Percentiles rank a stretch among this genome's conserved stretches.
Evolutionary conservation across 1,284 basidiomycete genomes (phyloP).

Genomic region (Fomitopsis pinicola): DNA sequence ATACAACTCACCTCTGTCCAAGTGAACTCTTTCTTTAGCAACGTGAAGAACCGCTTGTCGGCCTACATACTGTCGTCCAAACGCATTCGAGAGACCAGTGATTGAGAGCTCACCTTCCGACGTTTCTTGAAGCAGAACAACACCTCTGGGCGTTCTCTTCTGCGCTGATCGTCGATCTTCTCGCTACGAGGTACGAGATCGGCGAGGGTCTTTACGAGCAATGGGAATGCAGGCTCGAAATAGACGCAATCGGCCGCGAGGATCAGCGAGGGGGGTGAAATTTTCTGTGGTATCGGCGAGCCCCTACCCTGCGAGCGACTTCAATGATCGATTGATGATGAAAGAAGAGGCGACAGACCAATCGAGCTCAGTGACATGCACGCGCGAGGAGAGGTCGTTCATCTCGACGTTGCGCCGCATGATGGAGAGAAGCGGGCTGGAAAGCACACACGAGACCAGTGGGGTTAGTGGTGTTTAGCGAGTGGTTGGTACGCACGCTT

Average conservation of each 20-base stretch:
- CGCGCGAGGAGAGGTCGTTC: conserved; percentile 51
- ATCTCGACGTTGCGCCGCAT: conserved; percentile 69
- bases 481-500: conserved; percentile 57
- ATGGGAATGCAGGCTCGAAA: conserved; percentile 90
- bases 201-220: conserved; percentile 78
- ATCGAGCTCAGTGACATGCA: conserved; percentile 69
- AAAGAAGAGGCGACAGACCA: conserved; percentile 47
- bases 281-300: conserved; percentile 36
- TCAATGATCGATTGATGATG: conserved; percentile 6
- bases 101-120: conserved; percentile 59
- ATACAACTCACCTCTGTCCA: conserved; percentile 57
- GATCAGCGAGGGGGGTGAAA: conserved; percentile 60
- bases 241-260: conserved; percentile 94
- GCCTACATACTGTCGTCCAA: conserved; percentile 46
- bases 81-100: neutral
- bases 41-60: conserved; percentile 84
- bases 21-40: conserved; percentile 81
- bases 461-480: neutral
- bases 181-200: conserved; percentile 47
- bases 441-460: neutral
- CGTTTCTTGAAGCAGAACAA: conserved; percentile 94
- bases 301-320: conserved; percentile 44
- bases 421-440: conserved; percentile 68
- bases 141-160: conserved; percentile 49
- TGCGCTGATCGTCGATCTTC: conserved; percentile 17